Percentiles rank a stretch among this genome's conserved stretches.
phyloP scores from a whole-genome alignment of 2,329 filamentous ascomycete species.

The Fusarium chlamydosporum region DNA sequence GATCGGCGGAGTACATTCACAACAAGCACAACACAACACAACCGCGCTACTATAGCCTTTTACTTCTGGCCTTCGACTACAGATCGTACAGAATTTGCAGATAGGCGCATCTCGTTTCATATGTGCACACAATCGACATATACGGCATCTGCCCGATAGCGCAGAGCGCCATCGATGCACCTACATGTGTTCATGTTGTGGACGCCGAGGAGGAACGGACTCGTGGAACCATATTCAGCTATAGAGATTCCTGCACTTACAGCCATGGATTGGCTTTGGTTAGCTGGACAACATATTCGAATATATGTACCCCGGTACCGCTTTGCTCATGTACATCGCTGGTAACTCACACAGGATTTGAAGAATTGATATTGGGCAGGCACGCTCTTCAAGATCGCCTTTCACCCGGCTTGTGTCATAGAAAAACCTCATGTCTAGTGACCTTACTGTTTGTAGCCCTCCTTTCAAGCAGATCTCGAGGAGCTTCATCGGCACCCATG shows the following conservation, averaged over 20 bases:
- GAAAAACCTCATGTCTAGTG: not conserved
- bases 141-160: slow-evolving; percentile 5
- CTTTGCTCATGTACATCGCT: not conserved
- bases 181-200: slow-evolving; percentile 34
- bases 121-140: slow-evolving; percentile 2
- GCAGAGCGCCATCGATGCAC: slow-evolving; percentile 9
- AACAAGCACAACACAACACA: not conserved
- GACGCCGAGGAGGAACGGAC: slow-evolving; percentile 21
- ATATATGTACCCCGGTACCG: not conserved
- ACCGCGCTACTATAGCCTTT: not conserved
- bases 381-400: not conserved
- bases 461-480: not conserved
- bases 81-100: not conserved
- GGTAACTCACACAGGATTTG: not conserved
- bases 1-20: not conserved
- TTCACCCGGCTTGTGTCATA: not conserved
- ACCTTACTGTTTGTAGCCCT: not conserved
- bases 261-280: no score
- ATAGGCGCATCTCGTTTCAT: not conserved
- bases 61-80: not conserved
- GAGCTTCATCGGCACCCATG: not conserved
- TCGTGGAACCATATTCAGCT: slow-evolving; percentile 16
- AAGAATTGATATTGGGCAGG: not conserved
- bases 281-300: not conserved
- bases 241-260: not conserved